phyloP scores from a whole-genome alignment of 2,329 filamentous ascomycete genomes.

The Ascocoryne sarcoides region DNA sequence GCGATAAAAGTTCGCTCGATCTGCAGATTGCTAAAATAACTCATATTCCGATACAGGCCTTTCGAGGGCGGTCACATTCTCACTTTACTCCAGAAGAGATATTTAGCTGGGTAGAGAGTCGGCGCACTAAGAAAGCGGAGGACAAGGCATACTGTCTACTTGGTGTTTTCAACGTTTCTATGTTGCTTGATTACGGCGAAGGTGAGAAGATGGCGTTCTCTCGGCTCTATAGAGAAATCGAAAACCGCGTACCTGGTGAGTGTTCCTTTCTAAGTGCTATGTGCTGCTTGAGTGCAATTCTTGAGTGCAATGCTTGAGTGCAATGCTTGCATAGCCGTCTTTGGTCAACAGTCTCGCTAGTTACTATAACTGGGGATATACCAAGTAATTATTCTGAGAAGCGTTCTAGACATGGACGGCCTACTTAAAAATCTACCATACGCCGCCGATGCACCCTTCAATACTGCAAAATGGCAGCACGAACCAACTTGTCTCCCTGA shows the following conservation, averaged over 20 bases:
- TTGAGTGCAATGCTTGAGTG: no score
- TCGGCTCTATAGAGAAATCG: constrained; percentile 8
- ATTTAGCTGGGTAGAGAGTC: constrained; percentile 33
- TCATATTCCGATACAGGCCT: constrained; percentile 9
- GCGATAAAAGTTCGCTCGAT: constrained; percentile 10
- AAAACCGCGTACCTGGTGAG: no score
- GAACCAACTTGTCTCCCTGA: constrained; percentile 19
- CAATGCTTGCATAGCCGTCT: no score
- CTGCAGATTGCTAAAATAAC: constrained; percentile 9
- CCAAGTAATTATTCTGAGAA: no score
- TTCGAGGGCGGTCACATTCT: constrained; percentile 10
- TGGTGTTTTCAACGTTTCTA: constrained; percentile 35
- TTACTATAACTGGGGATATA: no score
- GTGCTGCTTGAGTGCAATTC: no score
- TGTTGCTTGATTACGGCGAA: constrained; percentile 35
- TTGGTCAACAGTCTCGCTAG: no score
- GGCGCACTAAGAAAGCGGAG: constrained; percentile 30
- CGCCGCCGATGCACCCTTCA: constrained; percentile 14
- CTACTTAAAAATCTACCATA: background rate
- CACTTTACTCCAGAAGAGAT: constrained; percentile 8
- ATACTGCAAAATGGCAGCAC: constrained; percentile 17
- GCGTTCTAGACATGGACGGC: background rate
- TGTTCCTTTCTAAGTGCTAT: no score
- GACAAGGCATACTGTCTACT: constrained; percentile 37
- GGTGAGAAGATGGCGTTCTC: constrained; percentile 25